phyloP scores from a whole-genome alignment of 441 rosid species.

The Theobroma grandiflorum region DNA sequence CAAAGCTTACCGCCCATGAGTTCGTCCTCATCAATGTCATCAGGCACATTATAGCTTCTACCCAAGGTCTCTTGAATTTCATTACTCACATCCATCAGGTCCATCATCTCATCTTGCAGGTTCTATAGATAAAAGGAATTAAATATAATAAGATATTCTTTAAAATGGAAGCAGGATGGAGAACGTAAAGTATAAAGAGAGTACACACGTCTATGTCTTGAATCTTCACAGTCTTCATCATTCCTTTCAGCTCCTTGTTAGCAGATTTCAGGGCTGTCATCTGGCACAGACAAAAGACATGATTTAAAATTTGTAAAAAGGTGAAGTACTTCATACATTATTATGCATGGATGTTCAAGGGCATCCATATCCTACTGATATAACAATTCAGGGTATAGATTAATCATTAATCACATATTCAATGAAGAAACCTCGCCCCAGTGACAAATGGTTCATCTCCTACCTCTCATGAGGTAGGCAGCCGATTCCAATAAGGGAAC shows the following conservation, averaged over 20 bases:
- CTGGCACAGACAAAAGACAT: slow-evolving; percentile 46
- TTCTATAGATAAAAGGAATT: slow-evolving; percentile 53
- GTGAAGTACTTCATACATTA: neutral
- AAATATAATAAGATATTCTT: slow-evolving; percentile 27
- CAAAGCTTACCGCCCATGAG: slow-evolving; percentile 90
- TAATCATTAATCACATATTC: slow-evolving; percentile 25
- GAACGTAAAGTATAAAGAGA: slow-evolving; percentile 16
- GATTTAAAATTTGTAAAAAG: neutral
- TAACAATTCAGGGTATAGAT: neutral
- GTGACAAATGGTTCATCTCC: slow-evolving; percentile 39
- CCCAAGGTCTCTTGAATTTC: slow-evolving; percentile 98
- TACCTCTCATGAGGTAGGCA: slow-evolving; percentile 63
- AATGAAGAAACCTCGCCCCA: slow-evolving; percentile 36
- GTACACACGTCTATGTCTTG: slow-evolving; percentile 85
- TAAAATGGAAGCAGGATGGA: slow-evolving; percentile 3
- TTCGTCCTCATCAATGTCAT: slow-evolving; percentile 98
- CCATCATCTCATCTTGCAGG: slow-evolving; percentile 99
- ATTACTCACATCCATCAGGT: slow-evolving; percentile 92
- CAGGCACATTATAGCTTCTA: slow-evolving; percentile 92
- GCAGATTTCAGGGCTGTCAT: slow-evolving; percentile 92
- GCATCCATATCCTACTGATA: neutral
- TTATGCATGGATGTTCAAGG: neutral
- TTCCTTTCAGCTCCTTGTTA: slow-evolving; percentile 91
- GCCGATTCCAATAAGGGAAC: slow-evolving; percentile 46
- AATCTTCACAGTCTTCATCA: slow-evolving; percentile 95